Evolutionary conservation across 352 stramenopile species (phyloP), one percentile per base, ranked within the genome.

Genomic region (Phytopythium vexans): DNA sequence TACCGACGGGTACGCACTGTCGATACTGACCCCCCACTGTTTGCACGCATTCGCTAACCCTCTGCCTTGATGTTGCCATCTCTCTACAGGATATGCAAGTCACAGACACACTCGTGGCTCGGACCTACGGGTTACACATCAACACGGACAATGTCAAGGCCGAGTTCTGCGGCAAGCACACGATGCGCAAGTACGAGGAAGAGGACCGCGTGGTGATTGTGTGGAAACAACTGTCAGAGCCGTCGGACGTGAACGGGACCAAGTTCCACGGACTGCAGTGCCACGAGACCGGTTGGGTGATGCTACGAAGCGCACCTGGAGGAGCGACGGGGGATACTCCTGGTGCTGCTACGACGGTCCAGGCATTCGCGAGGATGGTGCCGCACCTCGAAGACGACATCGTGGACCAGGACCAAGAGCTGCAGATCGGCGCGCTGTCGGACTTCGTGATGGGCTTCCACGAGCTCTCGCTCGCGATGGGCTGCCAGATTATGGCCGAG

Each of bases 381-480:
- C 70, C 77, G 41, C 69, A 79, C 42, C 60, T 86, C 8, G 64
- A 80, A 41, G 68, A 82, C 21, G 65, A 79, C 41, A 68, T 83
- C 31, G 62, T 53, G 31, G 61, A 82, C 43, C 45, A 51, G 33
- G 45, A 27, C 21, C 60, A 73, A 50, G 60, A 75, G 7, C 52
- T 72, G 35, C 57, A 73, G 48, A 58, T 80, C 8, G 64, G 64
- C 7, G 52, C 50, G 21, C 58, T 80, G 12, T 72, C 65, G 3
- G 46, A 80, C 41, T 72, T 80, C 41, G 65, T 80, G 15, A 56
- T 75, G 4, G 63, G 62, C 36, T 53, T 60, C 31, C 70, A 79
- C 35, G 60, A 72, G 36, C 65, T 58, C 10, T 58, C 69, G n/a
- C 45, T 47, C 11, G 68, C 66, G 46, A 47, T 68, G 12, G 68